phyloP scores from a whole-genome alignment of 345 rosid genomes.

The Hirschfeldia incana region DNA sequence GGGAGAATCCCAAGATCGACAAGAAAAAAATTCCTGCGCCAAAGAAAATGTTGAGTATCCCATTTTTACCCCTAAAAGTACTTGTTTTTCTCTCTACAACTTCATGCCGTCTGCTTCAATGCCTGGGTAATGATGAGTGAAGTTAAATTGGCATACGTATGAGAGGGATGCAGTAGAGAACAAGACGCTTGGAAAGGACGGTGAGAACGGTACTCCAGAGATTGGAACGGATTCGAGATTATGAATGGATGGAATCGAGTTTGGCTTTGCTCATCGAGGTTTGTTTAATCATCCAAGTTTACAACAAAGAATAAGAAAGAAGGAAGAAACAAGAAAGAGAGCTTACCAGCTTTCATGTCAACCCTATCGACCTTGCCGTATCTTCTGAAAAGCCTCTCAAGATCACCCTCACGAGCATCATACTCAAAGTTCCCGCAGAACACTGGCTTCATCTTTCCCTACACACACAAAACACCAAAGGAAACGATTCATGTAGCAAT shows the following conservation, averaged over 20 bases:
- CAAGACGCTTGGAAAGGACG: background rate
- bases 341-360: slow-evolving; percentile 93
- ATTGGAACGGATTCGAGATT: background rate
- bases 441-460: slow-evolving; percentile 74
- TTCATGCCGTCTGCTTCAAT: slow-evolving; percentile 35
- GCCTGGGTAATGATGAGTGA: background rate
- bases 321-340: background rate
- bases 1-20: slow-evolving; percentile 43
- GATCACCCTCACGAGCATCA: slow-evolving; percentile 81
- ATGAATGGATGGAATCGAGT: background rate
- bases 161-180: background rate
- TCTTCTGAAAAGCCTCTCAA: slow-evolving; percentile 80
- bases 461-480: background rate
- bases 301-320: background rate
- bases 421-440: slow-evolving; percentile 96
- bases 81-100: slow-evolving; percentile 39
- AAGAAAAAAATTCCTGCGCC: slow-evolving; percentile 67
- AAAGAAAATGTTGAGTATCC: slow-evolving; percentile 91
- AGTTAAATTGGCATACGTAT: background rate
- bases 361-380: slow-evolving; percentile 89
- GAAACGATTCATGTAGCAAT: background rate
- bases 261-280: background rate
- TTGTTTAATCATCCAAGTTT: background rate
- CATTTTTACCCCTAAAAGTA: slow-evolving; percentile 56
- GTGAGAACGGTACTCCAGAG: background rate